Base-by-base conservation (phyloP, 148 eudicot species). In the Vaccinium macrocarpon region DNA sequence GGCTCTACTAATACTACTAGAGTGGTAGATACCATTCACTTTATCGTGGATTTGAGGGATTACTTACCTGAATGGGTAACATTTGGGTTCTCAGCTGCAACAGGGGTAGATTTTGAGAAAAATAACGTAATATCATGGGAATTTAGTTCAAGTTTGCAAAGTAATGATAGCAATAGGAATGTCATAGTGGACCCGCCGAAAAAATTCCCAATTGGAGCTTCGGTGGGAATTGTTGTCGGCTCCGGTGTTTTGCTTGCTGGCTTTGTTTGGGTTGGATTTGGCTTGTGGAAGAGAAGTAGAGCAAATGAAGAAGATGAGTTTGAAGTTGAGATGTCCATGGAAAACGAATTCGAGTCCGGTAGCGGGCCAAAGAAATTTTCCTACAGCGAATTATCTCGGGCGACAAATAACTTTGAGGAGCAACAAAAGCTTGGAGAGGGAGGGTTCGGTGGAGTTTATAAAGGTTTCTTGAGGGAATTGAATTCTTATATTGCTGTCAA, bases 301-400 rank as follows among this genome's bases (percentile, higher is more conserved):
- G 72, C 55, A 51, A 51, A 51, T 9, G 66, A 61, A 6, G 11
- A 21, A 23, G 66, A 10, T 0, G 49, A 7, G 66, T 7, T 18
- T 27, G 7, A 9, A 51, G 13, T 79, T 85, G 71, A 57, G 19
- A 8, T 50, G 19, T 9, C 84, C 73, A 79, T 87, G 79, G 83
- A 80, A 5, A 48, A 80, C 1, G 87, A 90, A 56, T 88, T 88
- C 18, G 85, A 90, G 79, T 59, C 13, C 35, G 88, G 85, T 0
- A 32, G 48, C 2, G 91, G 90, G 29, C 90, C 89, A 1, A 89
- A 74, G 78, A 87, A 79, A 48, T 89, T 89, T 53, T 83, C 86
- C 0, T 87, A 89, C 35, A 7, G 46, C 6, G 46, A 42, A 42
- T 42, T 42, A 42, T 42, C 46, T 42, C 6, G 46, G 46, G 46